Percentiles rank a stretch among this genome's conserved stretches.
These are phyloP conservation scores for Geosmithia putterillii DNA, from an alignment of 2,329 filamentous ascomycete genomes.

Conservation along the genomic window DNA sequence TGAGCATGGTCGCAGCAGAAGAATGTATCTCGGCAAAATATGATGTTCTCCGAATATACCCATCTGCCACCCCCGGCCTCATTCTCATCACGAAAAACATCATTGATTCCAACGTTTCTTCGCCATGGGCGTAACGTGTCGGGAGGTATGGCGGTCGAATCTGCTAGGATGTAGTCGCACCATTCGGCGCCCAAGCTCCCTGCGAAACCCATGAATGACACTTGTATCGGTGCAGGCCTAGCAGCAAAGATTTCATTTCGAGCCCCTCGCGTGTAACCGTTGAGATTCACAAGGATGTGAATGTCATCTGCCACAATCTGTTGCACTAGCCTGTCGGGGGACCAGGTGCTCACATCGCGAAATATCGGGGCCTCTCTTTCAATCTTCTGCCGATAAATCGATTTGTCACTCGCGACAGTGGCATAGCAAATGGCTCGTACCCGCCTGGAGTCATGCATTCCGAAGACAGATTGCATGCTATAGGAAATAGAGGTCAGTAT, in stretches of 20 bases:
- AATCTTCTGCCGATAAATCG: constrained; percentile 81
- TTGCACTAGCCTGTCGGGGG: constrained; percentile 68
- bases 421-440: constrained; percentile 91
- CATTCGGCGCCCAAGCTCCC: constrained; percentile 93
- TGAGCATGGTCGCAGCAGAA: constrained; percentile 97
- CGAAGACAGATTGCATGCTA: constrained; percentile 95
- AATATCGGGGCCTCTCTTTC: constrained; percentile 88
- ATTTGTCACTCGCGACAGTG: constrained; percentile 83
- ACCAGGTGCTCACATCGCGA: constrained; percentile 76
- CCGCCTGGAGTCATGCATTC: constrained; percentile 62
- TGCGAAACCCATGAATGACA: constrained; percentile 99
- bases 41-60: constrained; percentile 95
- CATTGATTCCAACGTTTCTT: constrained; percentile 61
- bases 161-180: constrained; percentile 95
- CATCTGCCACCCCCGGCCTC: constrained; percentile 63
- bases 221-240: constrained; percentile 86
- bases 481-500: background rate
- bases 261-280: constrained; percentile 94
- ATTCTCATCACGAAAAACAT: constrained; percentile 54
- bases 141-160: constrained; percentile 73
- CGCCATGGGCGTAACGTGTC: constrained; percentile 72
- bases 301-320: constrained; percentile 83
- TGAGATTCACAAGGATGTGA: constrained; percentile 93
- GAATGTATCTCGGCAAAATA: constrained; percentile 89
- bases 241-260: constrained; percentile 96